Evolutionary conservation across 2,329 filamentous ascomycete species (phyloP), one percentile per base, ranked within the genome.

Genomic region (Fusarium circinatum): DNA sequence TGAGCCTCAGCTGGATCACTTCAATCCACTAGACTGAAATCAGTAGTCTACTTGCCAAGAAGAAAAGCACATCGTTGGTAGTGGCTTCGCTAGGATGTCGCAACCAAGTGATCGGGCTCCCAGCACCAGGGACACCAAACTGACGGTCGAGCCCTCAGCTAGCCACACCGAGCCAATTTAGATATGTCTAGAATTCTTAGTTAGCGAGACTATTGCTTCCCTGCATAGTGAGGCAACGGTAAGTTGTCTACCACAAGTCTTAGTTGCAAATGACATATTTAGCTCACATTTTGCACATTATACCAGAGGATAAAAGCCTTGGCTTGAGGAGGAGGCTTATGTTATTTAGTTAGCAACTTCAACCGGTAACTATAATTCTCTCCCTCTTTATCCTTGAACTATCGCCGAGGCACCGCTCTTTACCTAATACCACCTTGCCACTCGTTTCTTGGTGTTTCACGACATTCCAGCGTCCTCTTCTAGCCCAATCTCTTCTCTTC

Each of bases 81-180:
- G 32, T 6, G 32, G 32, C 13, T 32, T 26, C 13, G 8, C 18
- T 10, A 8, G 18, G 13, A 15, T 47, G 6, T 7, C 4, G 6
- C 9, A 15, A 22, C 13, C 26, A 28, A 15, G 26, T 6, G 14
- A 28, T 22, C 14, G 26, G 13, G 20, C 26, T 8, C 14, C 9
- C 26, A 17, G 4, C 9, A 15, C 13, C 6, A 3, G 39, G 1
- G 9, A 30, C 5, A n/a, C 14, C 9, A 3, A 22, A 0, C 26
- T 22, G 26, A 6, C 15, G 6, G 4, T 15, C 6, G 13, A 48
- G 9, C 18, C 13, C 24, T 47, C 44, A 47, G 24, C 24, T 28
- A 22, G 18, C 45, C 26, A 30, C 8, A 26, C 8, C 4, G 9
- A 12, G 8, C 45, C 9, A 15, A 30, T 24, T 44, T 24, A 12